Evolutionary conservation across 371 early-diverging fungal genomes (phyloP), one percentile per base, ranked within the genome.

Genomic region (Chytridium lagenaria): DNA sequence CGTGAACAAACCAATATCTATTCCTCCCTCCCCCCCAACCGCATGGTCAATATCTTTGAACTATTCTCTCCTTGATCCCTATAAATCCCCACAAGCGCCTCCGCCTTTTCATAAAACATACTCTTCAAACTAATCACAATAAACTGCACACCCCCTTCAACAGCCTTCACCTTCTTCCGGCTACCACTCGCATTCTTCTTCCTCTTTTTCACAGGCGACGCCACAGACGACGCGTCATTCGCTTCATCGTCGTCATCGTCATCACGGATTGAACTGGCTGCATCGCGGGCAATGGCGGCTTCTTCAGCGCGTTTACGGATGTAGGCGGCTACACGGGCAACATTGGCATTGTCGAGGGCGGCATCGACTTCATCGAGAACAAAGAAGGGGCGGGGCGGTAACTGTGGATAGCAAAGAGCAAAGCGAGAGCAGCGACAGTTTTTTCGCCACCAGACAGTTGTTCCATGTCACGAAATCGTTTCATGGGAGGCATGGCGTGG

Each of bases 311-410:
- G 77, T 1, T 61, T 72, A 2, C 92, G 90, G 64, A 99, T 89
- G 81, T 97, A 99, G 44, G 87, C 86, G 0, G 96, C 95, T 40
- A 99, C 91, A 74, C 92, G 92, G 15, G 90, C 85, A 3, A 99
- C 99, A 80, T 99, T 99, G 66, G 93, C 89, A 81, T 95, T 95
- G 80, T 99, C 99, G 40, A 99, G 86, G 0, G 99, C 99, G 5
- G 99, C 97, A 85, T 99, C 99, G 5, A 99, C 95, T 84, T 99
- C 99, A 81, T 99, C 99, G 73, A 99, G 87, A 2, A 99, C 95
- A 89, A 99, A 99, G 88, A 99, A 99, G 1, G 99, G 10, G 99
- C 91, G 19, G 98, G 98, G 49, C 91, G 92, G 84, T 90, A 97
- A 38, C 91, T 89, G 80, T 99, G 97, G 75, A 99, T 92, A 40